Conservation (phyloP, 169 alveolate genomes). For the Plasmodium knowlesi region DNA sequence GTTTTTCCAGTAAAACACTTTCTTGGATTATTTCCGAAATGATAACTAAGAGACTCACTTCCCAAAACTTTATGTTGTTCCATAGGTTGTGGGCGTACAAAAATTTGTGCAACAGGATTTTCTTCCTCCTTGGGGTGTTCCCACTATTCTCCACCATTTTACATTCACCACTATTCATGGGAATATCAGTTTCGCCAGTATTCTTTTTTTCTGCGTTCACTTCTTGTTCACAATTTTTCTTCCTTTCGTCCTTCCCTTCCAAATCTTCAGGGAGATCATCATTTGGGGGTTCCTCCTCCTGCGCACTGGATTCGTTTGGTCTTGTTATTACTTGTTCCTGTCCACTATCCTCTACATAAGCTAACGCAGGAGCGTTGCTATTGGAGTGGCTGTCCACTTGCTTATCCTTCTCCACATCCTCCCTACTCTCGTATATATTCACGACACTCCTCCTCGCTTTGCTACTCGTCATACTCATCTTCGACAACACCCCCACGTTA, state of each 20-base stretch:
- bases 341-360: background rate
- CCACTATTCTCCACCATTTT: background rate
- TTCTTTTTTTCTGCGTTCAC: background rate
- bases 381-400: background rate
- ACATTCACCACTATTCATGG: background rate
- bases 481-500: background rate
- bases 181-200: background rate
- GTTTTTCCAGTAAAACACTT: constrained; percentile 40
- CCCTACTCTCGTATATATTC: constrained; percentile 49
- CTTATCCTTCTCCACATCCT: background rate
- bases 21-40: constrained; percentile 72
- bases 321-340: background rate
- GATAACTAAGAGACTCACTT: constrained; percentile 35
- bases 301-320: background rate
- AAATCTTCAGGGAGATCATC: background rate
- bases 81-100: constrained; percentile 41
- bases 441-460: background rate
- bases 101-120: constrained; percentile 29
- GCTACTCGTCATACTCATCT: background rate
- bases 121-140: background rate
- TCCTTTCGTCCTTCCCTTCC: background rate
- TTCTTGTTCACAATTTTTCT: too few relatives aligned
- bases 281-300: background rate
- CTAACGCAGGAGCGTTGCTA: background rate
- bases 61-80: constrained; percentile 71